Evolutionary conservation across 2,329 filamentous ascomycete genomes (phyloP), one percentile per base, ranked within the genome.

Genomic region (Penicillium sp.): DNA sequence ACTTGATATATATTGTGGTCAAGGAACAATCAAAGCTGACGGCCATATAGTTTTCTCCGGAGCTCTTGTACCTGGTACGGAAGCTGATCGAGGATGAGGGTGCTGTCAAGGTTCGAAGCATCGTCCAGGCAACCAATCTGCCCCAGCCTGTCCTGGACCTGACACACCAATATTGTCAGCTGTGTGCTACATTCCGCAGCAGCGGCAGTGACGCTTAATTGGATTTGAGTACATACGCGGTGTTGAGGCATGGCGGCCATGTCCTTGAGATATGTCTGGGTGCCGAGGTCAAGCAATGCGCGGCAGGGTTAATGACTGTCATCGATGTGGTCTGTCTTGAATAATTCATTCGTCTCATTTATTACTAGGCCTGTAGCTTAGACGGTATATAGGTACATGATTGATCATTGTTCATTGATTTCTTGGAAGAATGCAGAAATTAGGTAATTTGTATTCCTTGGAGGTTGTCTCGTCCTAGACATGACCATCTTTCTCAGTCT

Each of bases 71-170:
- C 77, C 89, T 91, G 3, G 91, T 98, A 71, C 89, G 95, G 64
- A 93, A 91, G 67, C 83, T 99, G 67, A 99, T 99, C 73, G 95
- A 98, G 78, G 93, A 97, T 68, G 95, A 99, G 79, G 95, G 95
- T 60, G 94, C 94, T 1, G 92, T 99, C 76, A 99, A 99, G 80
- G 91, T 99, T 57, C 87, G 95, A 73, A 97, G 93, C 76, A 97
- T 99, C 73, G 93, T 99, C 57, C 95, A 99, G 78, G 93, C 94
- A 1, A 98, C 94, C 2, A 97, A 91, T 75, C 80, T 99, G 64
- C 93, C 94, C 11, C 95, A 98, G 78, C 89, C 91, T 61, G 93
- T 99, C 42, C 84, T 98, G 57, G 94, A 98, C 75, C 81, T 99
- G 61, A 98, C 95, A 28, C 94, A 99, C 77, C 91, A 97, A 75